A percentile compares a stretch with the other conserved stretches of the same genome.
phyloP scores from a whole-genome alignment of 2,329 filamentous ascomycete genomes.

The Arthrobotrys musiformis region DNA sequence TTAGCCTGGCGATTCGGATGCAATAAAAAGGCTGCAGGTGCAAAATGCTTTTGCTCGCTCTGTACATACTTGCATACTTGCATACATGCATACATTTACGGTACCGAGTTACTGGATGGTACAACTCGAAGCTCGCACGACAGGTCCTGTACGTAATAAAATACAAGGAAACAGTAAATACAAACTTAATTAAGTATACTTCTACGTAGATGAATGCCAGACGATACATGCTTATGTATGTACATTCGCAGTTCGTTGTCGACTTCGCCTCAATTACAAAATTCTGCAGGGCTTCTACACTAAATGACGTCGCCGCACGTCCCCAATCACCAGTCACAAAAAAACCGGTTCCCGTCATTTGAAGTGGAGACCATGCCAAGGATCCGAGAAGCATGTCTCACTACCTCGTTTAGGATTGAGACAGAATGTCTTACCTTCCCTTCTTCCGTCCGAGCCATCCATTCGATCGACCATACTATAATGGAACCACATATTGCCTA shows the following conservation, averaged over 20 bases:
- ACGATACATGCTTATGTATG: background rate
- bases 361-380: slow-evolving; percentile 23
- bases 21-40: background rate
- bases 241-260: background rate
- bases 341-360: slow-evolving; percentile 17
- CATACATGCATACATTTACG: slow-evolving; percentile 25
- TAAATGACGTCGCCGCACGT: slow-evolving; percentile 44
- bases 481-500: background rate
- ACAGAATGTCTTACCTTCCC: slow-evolving; percentile 40
- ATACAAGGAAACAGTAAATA: background rate
- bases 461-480: background rate
- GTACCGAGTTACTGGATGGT: slow-evolving; percentile 28
- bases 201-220: background rate
- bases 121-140: background rate
- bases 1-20: slow-evolving; percentile 35
- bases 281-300: background rate
- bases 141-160: background rate
- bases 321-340: background rate
- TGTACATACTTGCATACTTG: too few relatives aligned
- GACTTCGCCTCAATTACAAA: background rate
- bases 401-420: slow-evolving; percentile 48
- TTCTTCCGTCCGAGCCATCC: slow-evolving; percentile 15
- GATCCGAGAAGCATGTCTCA: slow-evolving; percentile 48
- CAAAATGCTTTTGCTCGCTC: background rate
- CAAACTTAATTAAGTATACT: background rate